phyloP scores from a whole-genome alignment of 129 eudicot species.

The Ambrosia artemisiifolia region DNA sequence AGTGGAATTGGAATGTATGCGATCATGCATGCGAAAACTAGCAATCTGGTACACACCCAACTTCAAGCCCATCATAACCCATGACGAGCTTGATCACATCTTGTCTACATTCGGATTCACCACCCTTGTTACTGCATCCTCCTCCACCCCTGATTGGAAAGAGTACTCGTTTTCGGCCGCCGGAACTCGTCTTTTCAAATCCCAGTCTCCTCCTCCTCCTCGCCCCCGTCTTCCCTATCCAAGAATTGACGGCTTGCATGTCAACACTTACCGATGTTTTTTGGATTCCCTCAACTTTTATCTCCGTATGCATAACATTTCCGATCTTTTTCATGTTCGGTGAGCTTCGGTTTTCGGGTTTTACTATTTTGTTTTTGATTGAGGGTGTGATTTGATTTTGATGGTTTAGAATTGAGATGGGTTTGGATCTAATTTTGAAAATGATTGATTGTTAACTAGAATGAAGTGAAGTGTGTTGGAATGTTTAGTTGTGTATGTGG shows the following conservation, averaged over 20 bases:
- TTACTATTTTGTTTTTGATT: background rate
- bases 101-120: conserved; percentile 46
- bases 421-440: background rate
- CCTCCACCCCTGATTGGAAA: conserved; percentile 32
- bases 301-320: conserved; percentile 30
- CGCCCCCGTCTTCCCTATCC: conserved; percentile 50
- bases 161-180: conserved; percentile 38
- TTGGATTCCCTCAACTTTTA: conserved; percentile 37
- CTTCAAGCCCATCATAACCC: conserved; percentile 49
- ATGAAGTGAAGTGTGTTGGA: background rate
- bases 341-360: background rate
- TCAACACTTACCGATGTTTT: conserved; percentile 34
- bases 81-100: conserved; percentile 48
- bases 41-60: conserved; percentile 48
- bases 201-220: conserved; percentile 35
- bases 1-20: conserved; percentile 3
- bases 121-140: background rate
- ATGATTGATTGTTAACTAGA: background rate
- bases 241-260: conserved; percentile 50
- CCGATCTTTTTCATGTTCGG: conserved; percentile 53
- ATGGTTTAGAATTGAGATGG: conserved; percentile 15
- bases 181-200: conserved; percentile 11
- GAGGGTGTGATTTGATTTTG: no score
- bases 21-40: conserved; percentile 39
- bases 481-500: background rate